phyloP scores from a whole-genome alignment of 2,329 filamentous ascomycete species.

The Corynespora cassiicola region DNA sequence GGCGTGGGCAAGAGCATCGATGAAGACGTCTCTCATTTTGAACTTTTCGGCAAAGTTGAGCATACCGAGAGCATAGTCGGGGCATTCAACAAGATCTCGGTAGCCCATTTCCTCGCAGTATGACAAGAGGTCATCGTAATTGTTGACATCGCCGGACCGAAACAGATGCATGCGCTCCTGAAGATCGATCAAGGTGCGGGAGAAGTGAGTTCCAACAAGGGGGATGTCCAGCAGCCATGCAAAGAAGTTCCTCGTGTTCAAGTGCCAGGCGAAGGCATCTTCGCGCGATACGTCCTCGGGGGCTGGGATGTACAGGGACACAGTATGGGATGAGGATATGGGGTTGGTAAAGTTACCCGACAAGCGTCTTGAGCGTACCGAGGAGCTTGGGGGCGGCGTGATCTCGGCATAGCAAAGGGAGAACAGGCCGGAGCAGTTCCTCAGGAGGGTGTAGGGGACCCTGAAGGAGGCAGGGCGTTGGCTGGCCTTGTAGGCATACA shows the following conservation, averaged over 20 bases:
- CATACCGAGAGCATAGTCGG: constrained; percentile 72
- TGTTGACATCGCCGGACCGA: constrained; percentile 61
- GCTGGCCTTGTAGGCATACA: constrained; percentile 72
- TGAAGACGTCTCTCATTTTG: constrained; percentile 69
- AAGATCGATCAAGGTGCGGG: constrained; percentile 68
- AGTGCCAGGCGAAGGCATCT: constrained; percentile 67
- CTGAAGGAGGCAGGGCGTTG: constrained; percentile 72
- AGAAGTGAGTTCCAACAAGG: constrained; percentile 72
- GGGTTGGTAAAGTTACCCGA: constrained; percentile 48
- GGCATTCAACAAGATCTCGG: constrained; percentile 68
- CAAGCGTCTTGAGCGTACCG: constrained; percentile 16
- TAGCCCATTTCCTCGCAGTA: constrained; percentile 77
- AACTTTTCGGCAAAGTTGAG: constrained; percentile 73
- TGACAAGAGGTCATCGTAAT: constrained; percentile 65
- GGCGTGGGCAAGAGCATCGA: constrained; percentile 77
- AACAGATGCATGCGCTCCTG: constrained; percentile 70
- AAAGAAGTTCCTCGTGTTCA: constrained; percentile 77
- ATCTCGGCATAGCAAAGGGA: constrained; percentile 50
- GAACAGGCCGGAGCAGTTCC: constrained; percentile 67
- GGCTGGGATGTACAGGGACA: constrained; percentile 74
- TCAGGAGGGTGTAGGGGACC: constrained; percentile 65
- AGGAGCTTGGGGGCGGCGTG: constrained; percentile 17
- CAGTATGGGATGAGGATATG: constrained; percentile 32
- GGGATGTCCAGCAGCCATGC: constrained; percentile 72
- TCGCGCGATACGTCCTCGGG: constrained; percentile 61